Evolutionary conservation across 371 early-diverging fungal species (phyloP), one percentile per base, ranked within the genome.

Genomic region (Mycotypha africana): DNA sequence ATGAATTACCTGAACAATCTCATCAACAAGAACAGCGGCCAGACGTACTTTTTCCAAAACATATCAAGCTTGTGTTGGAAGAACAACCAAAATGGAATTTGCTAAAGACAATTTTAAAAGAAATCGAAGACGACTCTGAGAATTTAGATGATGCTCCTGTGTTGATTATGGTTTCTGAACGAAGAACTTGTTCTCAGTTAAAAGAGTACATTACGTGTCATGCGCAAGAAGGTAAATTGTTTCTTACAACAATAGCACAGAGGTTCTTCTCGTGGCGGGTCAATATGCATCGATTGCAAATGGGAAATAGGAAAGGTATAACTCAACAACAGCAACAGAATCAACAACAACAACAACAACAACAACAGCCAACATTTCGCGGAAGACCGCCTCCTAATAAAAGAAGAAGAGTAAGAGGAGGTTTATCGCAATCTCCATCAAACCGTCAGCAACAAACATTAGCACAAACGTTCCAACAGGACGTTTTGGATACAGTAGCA

Each of bases 21-120:
- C 28, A 28, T 23, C 9, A 22, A 36, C n/a, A n/a, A n/a, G n/a
- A n/a, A n/a, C n/a, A n/a, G n/a, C n/a, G n/a, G n/a, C 5, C 17
- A 7, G 21, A 16, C 2, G 17, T 40, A 2, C 11, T 36, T 3
- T 51, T 88, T 16, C 88, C 91, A 1, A 73, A 77, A 0, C 64
- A 72, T 16, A 73, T 87, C 32, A 67, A 75, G 38, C 81, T 91
- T 0, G 79, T 84, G 10, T 56, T 95, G 21, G 97, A 97, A 55
- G 92, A 89, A 37, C 84, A 84, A 20, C 97, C 97, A 2, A 97
- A 97, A 61, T 96, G 95, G 91, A 56, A 59, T n/a, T 68, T 85
- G 2, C 45, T 97, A 16, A 62, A 58, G 0, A 74, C 78, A 8
- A 71, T 92, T 1, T 55, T 97, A 38, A 56, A 78, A 16, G 94